Conservation (phyloP, 345 rosid genomes). For the Noccaea bulbosa region DNA sequence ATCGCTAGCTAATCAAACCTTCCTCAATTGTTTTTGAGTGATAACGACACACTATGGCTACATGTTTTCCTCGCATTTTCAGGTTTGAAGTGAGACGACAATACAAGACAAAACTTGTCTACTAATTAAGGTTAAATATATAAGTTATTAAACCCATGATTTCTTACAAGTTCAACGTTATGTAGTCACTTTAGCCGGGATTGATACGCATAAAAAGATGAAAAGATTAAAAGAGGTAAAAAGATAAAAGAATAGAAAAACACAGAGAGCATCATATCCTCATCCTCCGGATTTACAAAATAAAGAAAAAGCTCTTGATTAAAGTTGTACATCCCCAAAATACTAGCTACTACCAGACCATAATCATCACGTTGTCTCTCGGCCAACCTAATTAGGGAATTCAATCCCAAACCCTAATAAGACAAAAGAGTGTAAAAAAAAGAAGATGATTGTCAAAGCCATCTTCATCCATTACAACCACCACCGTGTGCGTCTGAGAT, state of each 20-base stretch:
- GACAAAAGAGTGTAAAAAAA: slow-evolving; percentile 5
- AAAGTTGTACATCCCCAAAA: slow-evolving; percentile 33
- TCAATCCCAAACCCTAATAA: slow-evolving; percentile 23
- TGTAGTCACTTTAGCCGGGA: not conserved
- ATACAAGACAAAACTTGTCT: too few species aligned
- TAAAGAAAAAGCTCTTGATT: slow-evolving; percentile 32
- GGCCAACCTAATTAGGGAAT: slow-evolving; percentile 35
- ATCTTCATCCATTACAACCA: not conserved
- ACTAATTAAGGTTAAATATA: not conserved
- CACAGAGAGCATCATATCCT: slow-evolving; percentile 28
- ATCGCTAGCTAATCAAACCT: slow-evolving; percentile 9
- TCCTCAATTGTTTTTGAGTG: not conserved
- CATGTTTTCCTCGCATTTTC: too few species aligned
- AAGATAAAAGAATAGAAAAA: slow-evolving; percentile 25
- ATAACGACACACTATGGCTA: too few species aligned
- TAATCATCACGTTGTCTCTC: slow-evolving; percentile 1
- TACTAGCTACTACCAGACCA: slow-evolving; percentile 37
- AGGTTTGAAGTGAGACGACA: too few species aligned
- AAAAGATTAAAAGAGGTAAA: not conserved
- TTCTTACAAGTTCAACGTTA: not conserved
- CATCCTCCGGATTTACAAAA: slow-evolving; percentile 42
- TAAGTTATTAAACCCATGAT: too few species aligned
- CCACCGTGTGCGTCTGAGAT: not conserved
- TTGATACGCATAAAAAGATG: slow-evolving; percentile 6
- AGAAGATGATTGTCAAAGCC: slow-evolving; percentile 8